Evolutionary conservation across 345 rosid species (phyloP).

Genomic region (Citrus hindsii): DNA sequence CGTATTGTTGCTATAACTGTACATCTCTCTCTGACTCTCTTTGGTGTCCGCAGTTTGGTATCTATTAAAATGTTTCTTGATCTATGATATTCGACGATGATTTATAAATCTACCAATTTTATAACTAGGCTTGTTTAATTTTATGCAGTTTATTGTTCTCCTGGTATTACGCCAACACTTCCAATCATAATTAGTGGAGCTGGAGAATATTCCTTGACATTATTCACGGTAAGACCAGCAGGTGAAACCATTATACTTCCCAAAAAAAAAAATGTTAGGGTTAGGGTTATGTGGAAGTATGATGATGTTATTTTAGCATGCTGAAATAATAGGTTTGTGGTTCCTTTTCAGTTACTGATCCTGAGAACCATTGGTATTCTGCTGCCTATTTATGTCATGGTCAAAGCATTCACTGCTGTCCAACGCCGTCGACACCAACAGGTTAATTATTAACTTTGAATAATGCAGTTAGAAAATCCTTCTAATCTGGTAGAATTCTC

Average conservation of each 20-base stretch:
- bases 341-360: conserved; percentile 41
- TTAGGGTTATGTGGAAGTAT: background rate
- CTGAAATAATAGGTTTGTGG: background rate
- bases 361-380: conserved; percentile 64
- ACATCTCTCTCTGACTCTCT: conserved; percentile 3
- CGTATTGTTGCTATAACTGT: conserved; percentile 66
- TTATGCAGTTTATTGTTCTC: conserved; percentile 62
- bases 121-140: background rate
- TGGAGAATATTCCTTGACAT: conserved; percentile 51
- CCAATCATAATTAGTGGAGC: conserved; percentile 53
- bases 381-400: conserved; percentile 54
- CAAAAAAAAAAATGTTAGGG: background rate
- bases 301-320: background rate
- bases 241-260: background rate
- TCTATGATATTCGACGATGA: background rate
- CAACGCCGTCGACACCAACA: conserved; percentile 44
- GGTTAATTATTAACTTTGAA: conserved; percentile 20
- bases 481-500: background rate
- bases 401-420: conserved; percentile 43
- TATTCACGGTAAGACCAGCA: conserved; percentile 47
- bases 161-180: conserved; percentile 69
- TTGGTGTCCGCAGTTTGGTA: background rate
- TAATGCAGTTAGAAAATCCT: background rate
- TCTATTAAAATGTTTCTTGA: background rate
- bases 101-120: background rate